A percentile compares a stretch with the other conserved stretches of the same genome.
Evolutionary conservation across 257 asterid genomes (phyloP).

Genomic region (Ligustrum vulgare): DNA sequence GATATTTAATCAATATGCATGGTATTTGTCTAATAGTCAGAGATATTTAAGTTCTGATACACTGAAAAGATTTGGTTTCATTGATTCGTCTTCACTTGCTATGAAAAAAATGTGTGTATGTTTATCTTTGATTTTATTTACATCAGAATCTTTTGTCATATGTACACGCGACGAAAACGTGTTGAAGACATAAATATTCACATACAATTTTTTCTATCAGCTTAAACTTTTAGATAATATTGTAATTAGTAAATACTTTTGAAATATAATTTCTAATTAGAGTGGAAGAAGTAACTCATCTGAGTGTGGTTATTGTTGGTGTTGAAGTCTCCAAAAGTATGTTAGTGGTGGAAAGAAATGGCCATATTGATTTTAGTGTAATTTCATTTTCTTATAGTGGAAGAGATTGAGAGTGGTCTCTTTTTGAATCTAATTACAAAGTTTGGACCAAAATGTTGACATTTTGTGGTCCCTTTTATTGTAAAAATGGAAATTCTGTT

Average conservation of each 20-base stretch:
- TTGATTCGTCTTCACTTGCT: neutral
- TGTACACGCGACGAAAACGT: neutral
- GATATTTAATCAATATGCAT: no score
- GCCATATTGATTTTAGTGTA: neutral
- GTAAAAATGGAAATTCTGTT: constrained; percentile 13
- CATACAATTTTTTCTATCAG: no score
- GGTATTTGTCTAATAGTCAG: neutral
- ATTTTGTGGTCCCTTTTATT: constrained; percentile 14
- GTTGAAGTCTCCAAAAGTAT: no score
- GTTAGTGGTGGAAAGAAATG: neutral
- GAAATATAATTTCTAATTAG: no score
- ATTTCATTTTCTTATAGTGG: neutral
- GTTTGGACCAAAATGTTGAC: constrained; percentile 11
- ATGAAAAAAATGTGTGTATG: neutral
- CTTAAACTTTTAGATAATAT: no score
- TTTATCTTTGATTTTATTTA: no score
- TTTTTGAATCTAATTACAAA: constrained; percentile 9
- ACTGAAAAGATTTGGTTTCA: no score
- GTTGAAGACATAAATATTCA: no score
- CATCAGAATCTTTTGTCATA: neutral
- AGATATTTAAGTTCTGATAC: neutral
- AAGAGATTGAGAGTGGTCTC: constrained; percentile 5
- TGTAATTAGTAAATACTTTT: no score
- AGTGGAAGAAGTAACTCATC: no score
- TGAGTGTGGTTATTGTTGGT: no score